Percentiles rank a stretch among this genome's conserved stretches.
phyloP scores from a whole-genome alignment of 176 grass and related monocot genomes.

The Melocanna baccifera region DNA sequence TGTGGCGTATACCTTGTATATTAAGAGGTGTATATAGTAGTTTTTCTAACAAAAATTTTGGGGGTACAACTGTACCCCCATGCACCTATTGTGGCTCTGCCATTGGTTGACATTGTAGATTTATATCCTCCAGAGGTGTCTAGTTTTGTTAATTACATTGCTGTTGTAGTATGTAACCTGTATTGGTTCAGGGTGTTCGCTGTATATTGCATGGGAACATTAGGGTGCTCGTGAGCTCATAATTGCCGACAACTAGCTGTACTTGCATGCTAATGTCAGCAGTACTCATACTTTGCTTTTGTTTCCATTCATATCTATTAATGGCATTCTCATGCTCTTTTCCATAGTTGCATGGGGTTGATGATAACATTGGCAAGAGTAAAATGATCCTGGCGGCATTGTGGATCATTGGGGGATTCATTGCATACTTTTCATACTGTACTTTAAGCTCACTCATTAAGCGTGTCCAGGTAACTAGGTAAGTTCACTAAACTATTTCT shows the following conservation, averaged over 20 bases:
- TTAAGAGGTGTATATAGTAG: too few relatives aligned
- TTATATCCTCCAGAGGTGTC: background rate
- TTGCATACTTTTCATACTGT: constrained; percentile 78
- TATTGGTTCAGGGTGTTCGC: background rate
- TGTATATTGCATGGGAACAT: background rate
- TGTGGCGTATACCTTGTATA: too few relatives aligned
- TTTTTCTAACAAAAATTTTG: too few relatives aligned
- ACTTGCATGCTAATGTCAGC: background rate
- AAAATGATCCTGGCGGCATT: constrained; percentile 82
- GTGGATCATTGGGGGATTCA: constrained; percentile 80
- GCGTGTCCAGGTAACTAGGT: constrained; percentile 33
- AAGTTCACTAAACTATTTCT: background rate
- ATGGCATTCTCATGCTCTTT: background rate
- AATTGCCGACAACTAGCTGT: background rate
- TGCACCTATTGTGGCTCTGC: too few relatives aligned
- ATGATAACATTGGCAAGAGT: constrained; percentile 89
- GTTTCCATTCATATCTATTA: background rate
- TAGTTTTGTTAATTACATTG: background rate
- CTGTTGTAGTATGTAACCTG: background rate
- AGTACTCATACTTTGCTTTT: background rate
- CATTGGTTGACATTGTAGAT: background rate
- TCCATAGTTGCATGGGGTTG: constrained; percentile 79
- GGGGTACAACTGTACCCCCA: too few relatives aligned
- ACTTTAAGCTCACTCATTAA: constrained; percentile 66
- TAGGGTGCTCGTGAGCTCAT: background rate